Evolutionary conservation across 2,329 filamentous ascomycete genomes (phyloP), one percentile per base, ranked within the genome.

Genomic region (Sarocladium brachiariae): DNA sequence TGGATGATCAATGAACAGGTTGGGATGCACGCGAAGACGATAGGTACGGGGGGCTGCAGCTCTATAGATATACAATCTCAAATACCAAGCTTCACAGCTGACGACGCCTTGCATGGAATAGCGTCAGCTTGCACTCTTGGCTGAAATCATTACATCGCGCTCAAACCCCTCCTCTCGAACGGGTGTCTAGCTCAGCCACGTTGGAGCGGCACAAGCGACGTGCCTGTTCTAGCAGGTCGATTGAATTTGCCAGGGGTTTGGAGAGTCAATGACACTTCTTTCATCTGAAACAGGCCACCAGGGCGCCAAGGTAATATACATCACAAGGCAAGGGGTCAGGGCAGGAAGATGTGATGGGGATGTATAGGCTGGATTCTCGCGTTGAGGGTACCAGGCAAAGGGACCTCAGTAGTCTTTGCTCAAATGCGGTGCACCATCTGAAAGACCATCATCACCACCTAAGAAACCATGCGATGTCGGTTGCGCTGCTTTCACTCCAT

Each of bases 121-220:
- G 43, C 27, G 27, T 47, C 16, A 2, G 14, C 24, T 33, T 47
- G 6, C 16, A 31, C 25, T 10, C 43, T 47, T 47, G 43, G 43
- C 43, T 47, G 43, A 47, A 33, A 47, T 47, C 43, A 47, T 47
- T 7, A 47, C 43, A 31, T 19, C 19, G 27, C 43, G 4, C n/a
- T 5, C 24, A 7, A 16, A 27, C 23, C 39, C 16, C 5, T 14
- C 27, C 27, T 7, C 10, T n/a, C 4, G 11, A 25, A n/a, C 39
- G 10, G 18, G 23, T 9, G 37, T 3, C n/a, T 43, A 43, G 39
- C 39, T 43, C 39, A 25, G 39, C 39, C 39, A 19, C 39, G 9
- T 27, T 25, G 21, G 3, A 25, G 21, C 6, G n/a, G n/a, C 35
- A 25, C 5, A 9, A 23, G 6, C 27, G 21, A 23, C 19, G 10